Evolutionary conservation across 1,284 basidiomycete species (phyloP), one percentile per base, ranked within the genome.

Genomic region (Xerocomus amazonicus): DNA sequence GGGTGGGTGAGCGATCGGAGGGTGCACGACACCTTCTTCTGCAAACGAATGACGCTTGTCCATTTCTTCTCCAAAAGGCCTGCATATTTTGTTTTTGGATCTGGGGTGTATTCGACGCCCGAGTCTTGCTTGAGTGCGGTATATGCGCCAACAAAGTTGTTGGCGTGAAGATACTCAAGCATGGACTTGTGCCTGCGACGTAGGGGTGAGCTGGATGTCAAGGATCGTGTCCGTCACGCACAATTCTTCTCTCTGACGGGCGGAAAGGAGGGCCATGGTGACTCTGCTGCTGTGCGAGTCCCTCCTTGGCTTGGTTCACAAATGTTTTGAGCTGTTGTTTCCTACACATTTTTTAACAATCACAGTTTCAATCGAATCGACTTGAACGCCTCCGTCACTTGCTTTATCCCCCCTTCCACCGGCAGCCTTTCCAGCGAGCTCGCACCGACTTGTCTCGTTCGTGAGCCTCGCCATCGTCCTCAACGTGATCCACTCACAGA

Each of bases 11-110:
- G 46, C 36, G 48, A 52, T 31, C 31, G 38, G 27, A 53, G 40
- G 52, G 48, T 38, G 44, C 19, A 57, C 45, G 41, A 47, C 59
- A 88, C 91, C 84, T 95, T 95, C 76, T 94, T 92, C 74, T 96
- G 93, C 61, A 96, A 68, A 54, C 92, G 78, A 53, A 96, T 93
- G 19, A 95, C 90, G 62, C 87, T 89, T 26, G 91, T 94, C 92
- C 92, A 96, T 69, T 96, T 96, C 82, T 94, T 95, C 73, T 92
- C 92, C 53, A 96, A 71, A 51, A 96, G 72, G 0, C 91, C 92
- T 2, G 84, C 82, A 63, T 84, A 90, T 62, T 89, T 89, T 43
- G 87, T 83, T 62, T 88, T 91, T 14, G 90, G 82, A 73, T 94
- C 89, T 16, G 84, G 84, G 9, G 78, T 76, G 65, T 92, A 92